Evolutionary conservation across 2,329 filamentous ascomycete species (phyloP), one percentile per base, ranked within the genome.

Genomic region (Paraphoma sp.): DNA sequence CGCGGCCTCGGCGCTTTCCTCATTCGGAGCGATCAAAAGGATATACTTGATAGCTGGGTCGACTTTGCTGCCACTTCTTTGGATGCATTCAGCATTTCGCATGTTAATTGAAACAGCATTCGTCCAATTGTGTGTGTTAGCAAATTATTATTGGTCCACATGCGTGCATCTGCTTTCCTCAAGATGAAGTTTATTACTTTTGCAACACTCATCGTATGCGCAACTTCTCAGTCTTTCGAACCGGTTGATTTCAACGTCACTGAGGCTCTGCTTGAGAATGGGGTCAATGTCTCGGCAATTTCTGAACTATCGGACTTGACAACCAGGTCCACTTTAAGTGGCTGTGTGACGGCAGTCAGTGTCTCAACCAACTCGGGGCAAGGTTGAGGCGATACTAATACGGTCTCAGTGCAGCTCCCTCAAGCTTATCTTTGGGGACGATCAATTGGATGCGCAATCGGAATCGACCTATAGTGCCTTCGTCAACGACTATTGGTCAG

Each of bases 301-400:
- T 54, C 60, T 10, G 60, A 54, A 2, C 52, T 67, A 5, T 38
- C 55, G 8, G 14, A 36, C 0, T 47, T 62, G 8, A 29, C 17
- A n/a, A 38, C 53, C 2, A 46, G 45, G 6, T 50, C 55, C 3
- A 46, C 42, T 8, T 33, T 41, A 1, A 53, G 30, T 40, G 53
- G 46, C 3, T 72, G 68, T 29, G 56, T 60, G 10, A 40, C 41
- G 48, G 67, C 69, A 18, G 69, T 70, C 55, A 53, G 67, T 60
- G 1, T 10, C 31, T 36, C 17, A 9, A 10, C 33, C 33, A 36
- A 18, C 14, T n/a, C 45, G 6, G 3, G 5, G 31, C 14, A 9
- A 11, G 10, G 10, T n/a, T 42, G 12, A 10, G 9, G 43, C 16
- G 6, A 46, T 3, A 5, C 52, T 62, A 18, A 64, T 11, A 3